Percentiles rank a stretch among this genome's conserved stretches.
These are phyloP conservation scores for Arbutus unedo DNA, from an alignment of 148 eudicot species.

Conservation along the genomic window DNA sequence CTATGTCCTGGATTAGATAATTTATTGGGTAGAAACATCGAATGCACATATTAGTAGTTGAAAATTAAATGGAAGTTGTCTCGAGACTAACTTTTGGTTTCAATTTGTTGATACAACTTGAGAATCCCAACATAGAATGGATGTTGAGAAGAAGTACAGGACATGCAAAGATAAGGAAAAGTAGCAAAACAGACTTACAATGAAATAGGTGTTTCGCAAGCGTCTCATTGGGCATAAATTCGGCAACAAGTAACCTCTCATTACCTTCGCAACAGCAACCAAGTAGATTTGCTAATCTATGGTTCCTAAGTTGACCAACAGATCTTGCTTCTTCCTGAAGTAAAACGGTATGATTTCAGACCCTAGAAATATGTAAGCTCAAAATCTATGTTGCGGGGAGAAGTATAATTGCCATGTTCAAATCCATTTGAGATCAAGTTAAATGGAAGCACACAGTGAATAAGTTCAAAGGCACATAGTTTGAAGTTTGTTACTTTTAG, in stretches of 20 bases:
- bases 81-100: neutral
- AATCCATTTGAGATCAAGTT: neutral
- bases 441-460: neutral
- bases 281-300: constrained; percentile 71
- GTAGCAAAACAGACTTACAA: constrained; percentile 50
- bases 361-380: neutral
- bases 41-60: neutral
- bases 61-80: neutral
- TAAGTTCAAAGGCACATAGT: neutral
- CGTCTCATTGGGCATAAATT: constrained; percentile 93
- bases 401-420: neutral
- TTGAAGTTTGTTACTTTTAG: neutral
- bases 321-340: constrained; percentile 87
- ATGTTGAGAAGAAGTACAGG: neutral
- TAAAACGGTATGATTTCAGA: neutral
- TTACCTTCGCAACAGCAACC: constrained; percentile 93
- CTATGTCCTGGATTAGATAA: neutral
- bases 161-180: constrained; percentile 1
- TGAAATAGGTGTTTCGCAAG: constrained; percentile 93
- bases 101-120: neutral
- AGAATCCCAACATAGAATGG: constrained; percentile 2
- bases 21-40: neutral
- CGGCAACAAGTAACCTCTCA: constrained; percentile 90
- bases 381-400: neutral
- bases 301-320: constrained; percentile 88